A percentile compares a stretch with the other conserved stretches of the same genome.
Evolutionary conservation across 1,139 yeast species (phyloP).

Genomic region (Yamadazyma buinensis): DNA sequence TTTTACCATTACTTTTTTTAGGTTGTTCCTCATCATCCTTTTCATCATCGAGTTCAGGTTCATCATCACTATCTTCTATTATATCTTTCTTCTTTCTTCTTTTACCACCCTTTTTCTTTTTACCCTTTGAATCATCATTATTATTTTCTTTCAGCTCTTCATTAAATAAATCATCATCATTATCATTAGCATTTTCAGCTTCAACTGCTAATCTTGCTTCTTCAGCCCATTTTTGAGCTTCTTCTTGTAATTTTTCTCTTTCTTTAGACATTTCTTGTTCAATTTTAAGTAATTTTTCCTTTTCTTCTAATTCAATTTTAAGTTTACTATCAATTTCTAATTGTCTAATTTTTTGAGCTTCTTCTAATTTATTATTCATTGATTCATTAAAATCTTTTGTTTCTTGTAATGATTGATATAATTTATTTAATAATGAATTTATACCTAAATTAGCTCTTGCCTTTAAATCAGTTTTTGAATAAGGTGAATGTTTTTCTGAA

Average conservation of each 20-base stretch:
- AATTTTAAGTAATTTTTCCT: constrained; percentile 36
- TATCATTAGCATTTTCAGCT: no score
- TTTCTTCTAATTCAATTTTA: constrained; percentile 37
- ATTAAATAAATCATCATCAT: constrained; percentile 32
- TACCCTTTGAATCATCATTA: constrained; percentile 15
- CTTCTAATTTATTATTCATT: constrained; percentile 59
- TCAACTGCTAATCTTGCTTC: constrained; percentile 38
- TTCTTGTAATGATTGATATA: constrained; percentile 66
- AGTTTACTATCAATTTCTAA: constrained; percentile 46
- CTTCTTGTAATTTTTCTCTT: constrained; percentile 69
- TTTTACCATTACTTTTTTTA: constrained; percentile 2
- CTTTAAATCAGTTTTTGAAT: constrained; percentile 72
- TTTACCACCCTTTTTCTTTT: constrained; percentile 9
- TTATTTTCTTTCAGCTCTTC: constrained; percentile 24
- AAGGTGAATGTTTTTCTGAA: constrained; percentile 59
- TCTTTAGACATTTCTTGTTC: constrained; percentile 61
- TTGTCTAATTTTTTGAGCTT: constrained; percentile 66
- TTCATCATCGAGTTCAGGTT: constrained; percentile 16
- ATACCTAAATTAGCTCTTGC: constrained; percentile 84
- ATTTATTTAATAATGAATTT: constrained; percentile 67
- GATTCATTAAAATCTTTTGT: constrained; percentile 66
- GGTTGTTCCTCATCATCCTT: constrained; percentile 18
- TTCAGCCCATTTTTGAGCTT: constrained; percentile 80
- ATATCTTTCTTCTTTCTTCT: constrained; percentile 20
- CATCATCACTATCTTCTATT: constrained; percentile 29